Conservation (phyloP, 257 asterid species). For the Striga asiatica region DNA sequence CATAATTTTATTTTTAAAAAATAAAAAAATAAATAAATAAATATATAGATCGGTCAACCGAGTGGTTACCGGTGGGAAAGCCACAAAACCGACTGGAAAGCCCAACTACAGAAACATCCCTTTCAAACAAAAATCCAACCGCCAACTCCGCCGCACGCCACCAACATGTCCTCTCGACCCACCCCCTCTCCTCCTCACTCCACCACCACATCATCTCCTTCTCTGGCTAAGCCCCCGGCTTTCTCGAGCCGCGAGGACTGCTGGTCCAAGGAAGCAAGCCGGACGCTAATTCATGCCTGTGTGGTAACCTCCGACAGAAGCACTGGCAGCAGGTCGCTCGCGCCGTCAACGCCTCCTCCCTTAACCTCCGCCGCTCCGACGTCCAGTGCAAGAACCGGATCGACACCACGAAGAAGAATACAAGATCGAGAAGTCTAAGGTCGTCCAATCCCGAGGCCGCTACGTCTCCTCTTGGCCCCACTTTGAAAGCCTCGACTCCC, state of each 20-base stretch:
- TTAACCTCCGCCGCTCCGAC: conserved; percentile 66
- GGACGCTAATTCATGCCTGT: conserved; percentile 75
- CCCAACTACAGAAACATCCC: conserved; percentile 17
- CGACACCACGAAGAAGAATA: conserved; percentile 86
- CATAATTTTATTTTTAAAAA: too few relatives aligned
- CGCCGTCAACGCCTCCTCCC: conserved; percentile 67
- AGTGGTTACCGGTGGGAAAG: conserved; percentile 18
- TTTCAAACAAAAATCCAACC: conserved; percentile 15
- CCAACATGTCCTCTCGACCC: conserved; percentile 29
- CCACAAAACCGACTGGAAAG: conserved; percentile 20
- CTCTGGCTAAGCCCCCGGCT: conserved; percentile 25
- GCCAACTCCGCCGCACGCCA: conserved; percentile 25
- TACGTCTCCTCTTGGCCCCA: conserved; percentile 68
- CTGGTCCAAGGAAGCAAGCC: conserved; percentile 84
- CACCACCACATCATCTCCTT: conserved; percentile 19
- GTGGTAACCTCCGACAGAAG: conserved; percentile 80
- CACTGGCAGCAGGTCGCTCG: conserved; percentile 92
- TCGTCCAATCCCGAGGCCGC: conserved; percentile 43
- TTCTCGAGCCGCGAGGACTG: conserved; percentile 73
- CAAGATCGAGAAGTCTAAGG: conserved; percentile 66
- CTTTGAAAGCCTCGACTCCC: conserved; percentile 52
- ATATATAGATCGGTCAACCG: too few relatives aligned
- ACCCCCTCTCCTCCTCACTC: conserved; percentile 26
- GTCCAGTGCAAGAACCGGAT: conserved; percentile 92
- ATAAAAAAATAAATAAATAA: too few relatives aligned